Evolutionary conservation across 2,329 filamentous ascomycete genomes (phyloP).

Genomic region (Capronia epimyces): DNA sequence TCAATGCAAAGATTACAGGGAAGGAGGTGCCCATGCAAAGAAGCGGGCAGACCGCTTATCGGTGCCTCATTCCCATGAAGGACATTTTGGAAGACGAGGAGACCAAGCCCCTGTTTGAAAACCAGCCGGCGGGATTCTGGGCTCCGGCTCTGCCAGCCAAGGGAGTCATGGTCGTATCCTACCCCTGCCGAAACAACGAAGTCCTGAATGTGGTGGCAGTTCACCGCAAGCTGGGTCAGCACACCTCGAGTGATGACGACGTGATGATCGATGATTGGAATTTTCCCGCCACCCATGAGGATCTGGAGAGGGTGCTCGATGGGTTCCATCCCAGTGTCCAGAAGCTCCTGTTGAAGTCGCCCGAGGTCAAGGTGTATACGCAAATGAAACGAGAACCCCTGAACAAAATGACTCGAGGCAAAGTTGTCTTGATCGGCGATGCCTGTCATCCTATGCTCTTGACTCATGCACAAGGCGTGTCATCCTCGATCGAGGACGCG

Average conservation of each 20-base stretch:
- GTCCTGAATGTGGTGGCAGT: constrained; percentile 28
- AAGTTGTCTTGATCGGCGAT: constrained; percentile 58
- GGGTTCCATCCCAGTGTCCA: constrained; percentile 27
- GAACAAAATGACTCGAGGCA: constrained; percentile 47
- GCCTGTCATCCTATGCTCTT: constrained; percentile 37
- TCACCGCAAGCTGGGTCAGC: constrained; percentile 23
- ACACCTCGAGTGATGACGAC: constrained; percentile 23
- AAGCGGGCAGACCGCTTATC: constrained; percentile 28
- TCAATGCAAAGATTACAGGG: constrained; percentile 28
- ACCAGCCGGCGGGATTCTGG: constrained; percentile 28
- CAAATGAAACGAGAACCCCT: constrained; percentile 28
- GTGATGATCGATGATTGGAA: constrained; percentile 29
- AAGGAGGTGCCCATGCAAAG: constrained; percentile 27
- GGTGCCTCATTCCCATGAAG: constrained; percentile 29
- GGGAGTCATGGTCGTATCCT: constrained; percentile 29
- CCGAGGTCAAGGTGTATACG: constrained; percentile 29
- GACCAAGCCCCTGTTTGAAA: constrained; percentile 25
- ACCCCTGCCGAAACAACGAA: constrained; percentile 27
- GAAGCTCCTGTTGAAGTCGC: constrained; percentile 26
- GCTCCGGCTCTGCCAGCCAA: constrained; percentile 27
- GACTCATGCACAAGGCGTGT: constrained; percentile 28
- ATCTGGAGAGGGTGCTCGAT: constrained; percentile 25
- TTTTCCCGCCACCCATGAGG: constrained; percentile 27
- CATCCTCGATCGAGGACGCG: constrained; percentile 28
- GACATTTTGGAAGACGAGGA: constrained; percentile 27